Percentiles rank a stretch among this genome's conserved stretches.
Conservation (phyloP, 805 yeast species). For the Kuraishia molischiana region DNA sequence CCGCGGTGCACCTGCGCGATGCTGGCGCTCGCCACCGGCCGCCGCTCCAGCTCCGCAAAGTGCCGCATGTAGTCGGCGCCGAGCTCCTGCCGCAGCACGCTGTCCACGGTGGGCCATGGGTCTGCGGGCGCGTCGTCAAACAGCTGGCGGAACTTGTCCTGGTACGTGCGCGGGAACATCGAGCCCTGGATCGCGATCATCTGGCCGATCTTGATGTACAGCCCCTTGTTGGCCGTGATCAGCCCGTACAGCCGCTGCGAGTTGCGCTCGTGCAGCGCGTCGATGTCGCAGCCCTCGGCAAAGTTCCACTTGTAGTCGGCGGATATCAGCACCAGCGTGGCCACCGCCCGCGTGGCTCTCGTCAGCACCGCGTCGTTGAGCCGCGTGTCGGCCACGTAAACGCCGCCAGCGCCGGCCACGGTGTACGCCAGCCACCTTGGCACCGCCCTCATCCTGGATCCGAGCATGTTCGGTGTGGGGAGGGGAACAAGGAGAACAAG, state of each 20-base stretch:
- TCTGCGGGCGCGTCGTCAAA: conserved; percentile 66
- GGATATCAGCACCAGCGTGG: conserved; percentile 39
- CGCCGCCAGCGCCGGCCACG: no score
- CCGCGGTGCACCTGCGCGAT: conserved; percentile 65
- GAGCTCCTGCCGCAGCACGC: conserved; percentile 25
- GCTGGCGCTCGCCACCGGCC: conserved; percentile 67
- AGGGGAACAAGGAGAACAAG: neutral
- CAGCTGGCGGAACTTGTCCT: conserved; percentile 40
- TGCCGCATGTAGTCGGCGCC: conserved; percentile 31
- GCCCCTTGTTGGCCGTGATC: conserved; percentile 39
- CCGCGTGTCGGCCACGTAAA: conserved; percentile 20
- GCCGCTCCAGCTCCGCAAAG: conserved; percentile 38
- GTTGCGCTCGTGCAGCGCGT: conserved; percentile 47
- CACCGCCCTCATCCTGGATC: no score
- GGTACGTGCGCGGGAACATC: conserved; percentile 57
- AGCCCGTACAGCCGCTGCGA: conserved; percentile 40
- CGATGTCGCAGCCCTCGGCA: conserved; percentile 32
- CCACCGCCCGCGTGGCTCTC: conserved; percentile 44
- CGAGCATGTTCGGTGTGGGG: no score
- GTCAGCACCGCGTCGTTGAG: conserved; percentile 37
- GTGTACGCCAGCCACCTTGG: no score
- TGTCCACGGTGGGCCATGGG: conserved; percentile 35
- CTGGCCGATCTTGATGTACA: conserved; percentile 73
- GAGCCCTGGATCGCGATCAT: conserved; percentile 69
- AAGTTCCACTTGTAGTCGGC: conserved; percentile 50